Percentiles rank a stretch among this genome's conserved stretches.
These are phyloP conservation scores for Salicornia ramosissima DNA, from an alignment of 148 eudicot genomes.

Conservation along the genomic window DNA sequence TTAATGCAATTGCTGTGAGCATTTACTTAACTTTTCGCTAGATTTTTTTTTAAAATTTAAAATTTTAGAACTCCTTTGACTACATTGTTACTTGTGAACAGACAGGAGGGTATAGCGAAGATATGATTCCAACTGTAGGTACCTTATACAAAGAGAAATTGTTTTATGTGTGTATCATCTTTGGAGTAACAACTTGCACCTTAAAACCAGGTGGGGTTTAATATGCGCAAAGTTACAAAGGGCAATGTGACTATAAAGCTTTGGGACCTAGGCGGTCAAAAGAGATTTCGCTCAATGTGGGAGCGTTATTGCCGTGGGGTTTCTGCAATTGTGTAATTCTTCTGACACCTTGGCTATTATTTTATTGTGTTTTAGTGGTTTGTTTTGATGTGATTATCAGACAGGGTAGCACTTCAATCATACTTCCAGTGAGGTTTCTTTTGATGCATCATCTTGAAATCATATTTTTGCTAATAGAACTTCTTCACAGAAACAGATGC, in stretches of 20 bases:
- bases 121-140: constrained; percentile 97
- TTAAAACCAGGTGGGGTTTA: constrained; percentile 72
- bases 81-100: constrained; percentile 30
- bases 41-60: not conserved
- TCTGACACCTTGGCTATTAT: constrained; percentile 14
- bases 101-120: constrained; percentile 86
- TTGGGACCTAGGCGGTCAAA: constrained; percentile 96
- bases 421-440: too few relatives aligned
- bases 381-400: not conserved
- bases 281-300: constrained; percentile 90
- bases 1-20: constrained; percentile 77
- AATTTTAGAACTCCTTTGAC: constrained; percentile 3
- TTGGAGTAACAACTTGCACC: constrained; percentile 7
- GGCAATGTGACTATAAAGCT: constrained; percentile 87
- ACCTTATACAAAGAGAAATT: constrained; percentile 19
- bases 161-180: not conserved
- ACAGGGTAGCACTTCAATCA: not conserved
- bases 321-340: constrained; percentile 68
- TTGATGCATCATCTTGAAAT: too few relatives aligned
- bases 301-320: constrained; percentile 92
- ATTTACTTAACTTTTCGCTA: not conserved
- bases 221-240: constrained; percentile 89
- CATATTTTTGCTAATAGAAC: too few relatives aligned
- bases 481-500: too few relatives aligned
- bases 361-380: not conserved